These are phyloP conservation scores for Vitis rupestris DNA, from an alignment of 164 flowering plant genomes.

Conservation along the genomic window DNA sequence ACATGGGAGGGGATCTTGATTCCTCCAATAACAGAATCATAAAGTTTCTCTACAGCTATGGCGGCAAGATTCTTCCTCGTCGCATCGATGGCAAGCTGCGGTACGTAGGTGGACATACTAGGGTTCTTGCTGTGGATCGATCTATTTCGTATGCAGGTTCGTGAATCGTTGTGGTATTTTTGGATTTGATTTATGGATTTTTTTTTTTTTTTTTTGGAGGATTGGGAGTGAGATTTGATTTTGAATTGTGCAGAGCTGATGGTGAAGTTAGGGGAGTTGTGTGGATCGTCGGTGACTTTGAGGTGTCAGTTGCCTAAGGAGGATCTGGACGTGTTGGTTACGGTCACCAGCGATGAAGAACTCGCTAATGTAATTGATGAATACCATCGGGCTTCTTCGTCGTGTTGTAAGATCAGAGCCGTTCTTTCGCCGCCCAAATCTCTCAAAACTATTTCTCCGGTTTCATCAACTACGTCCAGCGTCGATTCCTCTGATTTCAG, in stretches of 20 bases:
- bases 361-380: slow-evolving; percentile 39
- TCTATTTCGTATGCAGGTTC: slow-evolving; percentile 50
- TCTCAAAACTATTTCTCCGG: slow-evolving; percentile 34
- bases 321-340: slow-evolving; percentile 54
- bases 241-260: slow-evolving; percentile 37
- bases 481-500: slow-evolving; percentile 9
- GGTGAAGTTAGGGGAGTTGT: slow-evolving; percentile 53
- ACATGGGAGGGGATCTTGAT: slow-evolving; percentile 7
- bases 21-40: slow-evolving; percentile 11
- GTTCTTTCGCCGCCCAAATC: slow-evolving; percentile 38
- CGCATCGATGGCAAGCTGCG: slow-evolving; percentile 51
- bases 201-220: neutral
- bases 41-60: slow-evolving; percentile 66
- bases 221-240: neutral
- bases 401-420: slow-evolving; percentile 42
- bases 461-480: slow-evolving; percentile 21
- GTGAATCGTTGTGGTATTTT: neutral
- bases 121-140: slow-evolving; percentile 56
- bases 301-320: slow-evolving; percentile 53
- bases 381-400: slow-evolving; percentile 37
- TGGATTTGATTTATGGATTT: neutral
- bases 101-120: slow-evolving; percentile 59
- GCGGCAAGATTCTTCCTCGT: slow-evolving; percentile 56
- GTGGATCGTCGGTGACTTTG: slow-evolving; percentile 47
- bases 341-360: slow-evolving; percentile 56